Percentiles rank a stretch among this genome's conserved stretches.
These are phyloP conservation scores for Gaultheria prostrata DNA, from an alignment of 148 eudicot species.

Conservation along the genomic window DNA sequence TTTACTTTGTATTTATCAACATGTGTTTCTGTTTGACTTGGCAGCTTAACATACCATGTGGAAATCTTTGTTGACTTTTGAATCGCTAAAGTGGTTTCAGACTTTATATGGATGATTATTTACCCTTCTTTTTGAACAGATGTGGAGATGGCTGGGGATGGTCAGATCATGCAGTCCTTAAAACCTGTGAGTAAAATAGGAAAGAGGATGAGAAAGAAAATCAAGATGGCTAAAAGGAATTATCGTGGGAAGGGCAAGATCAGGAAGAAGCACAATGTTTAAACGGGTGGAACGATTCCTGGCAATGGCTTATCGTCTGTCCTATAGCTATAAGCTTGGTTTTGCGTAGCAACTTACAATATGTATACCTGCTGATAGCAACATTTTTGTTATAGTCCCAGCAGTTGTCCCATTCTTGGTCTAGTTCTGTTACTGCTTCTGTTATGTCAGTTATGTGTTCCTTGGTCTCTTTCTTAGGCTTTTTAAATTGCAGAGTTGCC, in stretches of 20 bases:
- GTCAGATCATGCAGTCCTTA: constrained; percentile 32
- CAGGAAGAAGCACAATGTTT: constrained; percentile 47
- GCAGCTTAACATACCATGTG: not conserved
- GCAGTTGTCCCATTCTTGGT: not conserved
- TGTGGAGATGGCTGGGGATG: constrained; percentile 52
- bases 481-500: not conserved
- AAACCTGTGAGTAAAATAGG: constrained; percentile 67
- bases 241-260: constrained; percentile 76
- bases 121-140: constrained; percentile 32
- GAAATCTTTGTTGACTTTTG: not conserved
- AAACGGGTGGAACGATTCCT: not conserved
- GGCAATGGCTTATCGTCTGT: not conserved
- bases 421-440: not conserved
- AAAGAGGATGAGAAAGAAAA: constrained; percentile 76
- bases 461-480: not conserved
- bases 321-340: not conserved
- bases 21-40: not conserved
- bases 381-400: not conserved
- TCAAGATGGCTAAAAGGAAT: constrained; percentile 60
- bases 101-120: not conserved
- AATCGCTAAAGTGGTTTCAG: not conserved
- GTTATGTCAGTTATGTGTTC: not conserved
- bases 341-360: not conserved
- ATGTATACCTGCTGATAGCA: not conserved
- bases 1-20: not conserved